Evolutionary conservation across 2,329 filamentous ascomycete species (phyloP).

Genomic region (Hawksworthiomyces lignivorus): DNA sequence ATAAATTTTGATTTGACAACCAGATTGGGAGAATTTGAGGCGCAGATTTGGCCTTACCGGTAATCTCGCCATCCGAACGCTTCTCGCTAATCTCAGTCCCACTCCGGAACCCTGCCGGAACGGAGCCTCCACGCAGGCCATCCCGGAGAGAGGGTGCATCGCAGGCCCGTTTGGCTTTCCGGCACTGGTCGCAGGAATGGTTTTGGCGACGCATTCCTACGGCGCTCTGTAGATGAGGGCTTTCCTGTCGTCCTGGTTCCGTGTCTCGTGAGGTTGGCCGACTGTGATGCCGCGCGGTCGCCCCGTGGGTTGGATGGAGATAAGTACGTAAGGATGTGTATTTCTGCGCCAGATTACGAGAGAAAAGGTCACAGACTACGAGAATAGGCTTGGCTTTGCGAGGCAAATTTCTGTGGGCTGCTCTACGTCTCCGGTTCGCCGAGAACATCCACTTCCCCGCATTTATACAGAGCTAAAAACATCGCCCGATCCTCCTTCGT

Average conservation of each 20-base stretch:
- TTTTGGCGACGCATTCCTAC: constrained; percentile 16
- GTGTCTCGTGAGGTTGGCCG: too few relatives aligned
- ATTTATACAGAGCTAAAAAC: constrained; percentile 8
- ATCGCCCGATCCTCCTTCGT: too few relatives aligned
- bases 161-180: constrained; percentile 17
- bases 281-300: too few relatives aligned
- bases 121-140: background rate
- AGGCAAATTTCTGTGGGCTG: constrained; percentile 1
- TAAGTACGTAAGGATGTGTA: too few relatives aligned
- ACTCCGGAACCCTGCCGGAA: background rate
- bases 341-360: background rate
- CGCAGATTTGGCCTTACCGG: too few relatives aligned
- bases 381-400: background rate
- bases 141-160: constrained; percentile 15
- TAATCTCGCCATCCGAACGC: background rate
- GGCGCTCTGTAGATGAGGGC: too few relatives aligned
- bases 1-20: background rate
- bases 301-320: background rate
- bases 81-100: background rate
- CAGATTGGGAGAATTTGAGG: too few relatives aligned
- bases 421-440: constrained; percentile 12
- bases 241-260: background rate
- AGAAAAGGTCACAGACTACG: background rate
- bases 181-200: constrained; percentile 17
- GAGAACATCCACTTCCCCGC: constrained; percentile 13